Conservation (phyloP, 1,284 basidiomycete genomes). For the Puccinia novopanici region DNA sequence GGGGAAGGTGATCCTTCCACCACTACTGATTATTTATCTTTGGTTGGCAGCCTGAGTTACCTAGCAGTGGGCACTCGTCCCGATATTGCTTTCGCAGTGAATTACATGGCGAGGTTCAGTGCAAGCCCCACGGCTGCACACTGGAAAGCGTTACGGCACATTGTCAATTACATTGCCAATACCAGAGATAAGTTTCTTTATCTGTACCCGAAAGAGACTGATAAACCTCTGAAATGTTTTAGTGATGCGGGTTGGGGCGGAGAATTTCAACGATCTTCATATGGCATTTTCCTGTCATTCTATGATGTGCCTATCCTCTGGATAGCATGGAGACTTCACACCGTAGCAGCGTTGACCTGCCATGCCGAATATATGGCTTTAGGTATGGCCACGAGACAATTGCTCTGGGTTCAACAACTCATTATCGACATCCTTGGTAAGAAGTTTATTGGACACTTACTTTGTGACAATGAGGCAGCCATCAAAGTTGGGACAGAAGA, state of each 20-base stretch:
- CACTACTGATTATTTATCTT: not conserved
- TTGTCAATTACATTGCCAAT: not conserved
- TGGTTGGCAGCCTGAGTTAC: constrained; percentile 14
- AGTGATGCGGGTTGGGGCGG: too few relatives aligned
- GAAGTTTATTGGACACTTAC: too few relatives aligned
- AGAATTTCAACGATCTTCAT: constrained; percentile 14
- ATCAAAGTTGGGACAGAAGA: too few relatives aligned
- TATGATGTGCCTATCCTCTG: too few relatives aligned
- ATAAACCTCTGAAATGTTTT: constrained; percentile 7
- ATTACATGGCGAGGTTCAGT: not conserved
- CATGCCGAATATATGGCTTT: too few relatives aligned
- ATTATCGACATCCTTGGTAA: too few relatives aligned
- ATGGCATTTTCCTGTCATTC: not conserved
- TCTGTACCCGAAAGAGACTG: not conserved
- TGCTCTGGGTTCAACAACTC: too few relatives aligned
- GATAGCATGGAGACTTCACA: too few relatives aligned
- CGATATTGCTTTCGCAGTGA: constrained; percentile 10
- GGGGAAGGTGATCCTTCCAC: not conserved
- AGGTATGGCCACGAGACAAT: too few relatives aligned
- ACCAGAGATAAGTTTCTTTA: not conserved
- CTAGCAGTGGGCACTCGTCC: constrained; percentile 7
- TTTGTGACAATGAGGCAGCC: too few relatives aligned
- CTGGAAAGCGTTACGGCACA: constrained; percentile 11
- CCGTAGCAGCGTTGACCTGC: too few relatives aligned
- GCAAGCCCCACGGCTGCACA: not conserved